Conservation (phyloP, 2,329 filamentous ascomycete genomes). For the Aspergillus hortae region DNA sequence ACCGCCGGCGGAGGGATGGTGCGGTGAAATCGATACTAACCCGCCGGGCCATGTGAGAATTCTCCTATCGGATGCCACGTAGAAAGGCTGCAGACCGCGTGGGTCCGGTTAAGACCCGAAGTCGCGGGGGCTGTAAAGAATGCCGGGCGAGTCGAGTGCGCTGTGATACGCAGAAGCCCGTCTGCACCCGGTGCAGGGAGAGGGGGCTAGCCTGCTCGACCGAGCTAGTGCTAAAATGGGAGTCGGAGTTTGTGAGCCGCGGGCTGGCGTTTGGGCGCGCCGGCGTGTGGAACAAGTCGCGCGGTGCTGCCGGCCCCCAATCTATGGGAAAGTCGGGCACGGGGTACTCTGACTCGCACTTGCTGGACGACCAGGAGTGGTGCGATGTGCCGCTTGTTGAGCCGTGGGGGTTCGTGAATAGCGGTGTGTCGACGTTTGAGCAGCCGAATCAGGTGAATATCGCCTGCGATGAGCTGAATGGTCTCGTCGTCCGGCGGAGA, state of each 20-base stretch:
- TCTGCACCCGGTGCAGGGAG: constrained; percentile 35
- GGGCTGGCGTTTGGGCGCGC: constrained; percentile 43
- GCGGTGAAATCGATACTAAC: not conserved
- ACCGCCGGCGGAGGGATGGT: constrained; percentile 6
- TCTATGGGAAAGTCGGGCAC: constrained; percentile 14
- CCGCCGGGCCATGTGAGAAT: constrained; percentile 24
- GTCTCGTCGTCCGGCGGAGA: constrained; percentile 10
- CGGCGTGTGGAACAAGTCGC: constrained; percentile 39
- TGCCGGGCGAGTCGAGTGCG: constrained; percentile 41
- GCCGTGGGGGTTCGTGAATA: constrained; percentile 33
- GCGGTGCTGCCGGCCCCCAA: constrained; percentile 14
- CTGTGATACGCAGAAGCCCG: constrained; percentile 38
- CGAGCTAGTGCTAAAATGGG: constrained; percentile 36
- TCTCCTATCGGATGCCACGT: constrained; percentile 29
- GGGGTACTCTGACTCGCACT: constrained; percentile 11
- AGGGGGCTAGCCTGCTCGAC: constrained; percentile 35
- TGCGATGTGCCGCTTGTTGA: constrained; percentile 24
- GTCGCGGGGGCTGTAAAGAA: constrained; percentile 39
- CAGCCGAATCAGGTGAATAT: constrained; percentile 24
- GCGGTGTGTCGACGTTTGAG: constrained; percentile 25
- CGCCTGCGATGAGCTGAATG: constrained; percentile 19
- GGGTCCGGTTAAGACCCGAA: constrained; percentile 37
- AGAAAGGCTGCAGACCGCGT: constrained; percentile 34
- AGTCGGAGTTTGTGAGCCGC: constrained; percentile 38
- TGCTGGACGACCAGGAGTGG: constrained; percentile 24